Conservation (phyloP, 306 rosid genomes). For the Ziziphus jujuba region DNA sequence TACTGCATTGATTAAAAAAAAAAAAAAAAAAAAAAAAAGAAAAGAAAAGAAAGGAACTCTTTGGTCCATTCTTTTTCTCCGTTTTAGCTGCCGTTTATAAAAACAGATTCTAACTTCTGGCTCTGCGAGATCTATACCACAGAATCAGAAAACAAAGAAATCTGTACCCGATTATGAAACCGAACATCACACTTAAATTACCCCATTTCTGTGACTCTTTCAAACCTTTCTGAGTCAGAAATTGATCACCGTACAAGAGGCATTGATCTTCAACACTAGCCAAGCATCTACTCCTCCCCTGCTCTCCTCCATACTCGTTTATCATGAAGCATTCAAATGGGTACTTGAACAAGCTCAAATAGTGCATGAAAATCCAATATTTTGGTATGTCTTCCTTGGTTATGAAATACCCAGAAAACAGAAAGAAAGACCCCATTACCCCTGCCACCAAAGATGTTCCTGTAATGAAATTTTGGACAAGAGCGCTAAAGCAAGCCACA, state of each 20-base stretch:
- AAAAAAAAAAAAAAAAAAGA: not conserved
- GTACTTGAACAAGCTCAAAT: conserved; percentile 46
- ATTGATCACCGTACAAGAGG: conserved; percentile 24
- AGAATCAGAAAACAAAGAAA: conserved; percentile 38
- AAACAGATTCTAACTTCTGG: conserved; percentile 12
- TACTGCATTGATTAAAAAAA: not conserved
- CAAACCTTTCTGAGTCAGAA: conserved; percentile 33
- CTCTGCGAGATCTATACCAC: conserved; percentile 34
- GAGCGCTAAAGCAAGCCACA: conserved; percentile 35
- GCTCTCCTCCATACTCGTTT: conserved; percentile 39
- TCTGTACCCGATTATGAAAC: conserved; percentile 37
- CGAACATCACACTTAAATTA: conserved; percentile 36
- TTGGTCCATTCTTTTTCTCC: not conserved
- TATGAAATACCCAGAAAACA: conserved; percentile 52
- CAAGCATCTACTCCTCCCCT: conserved; percentile 28
- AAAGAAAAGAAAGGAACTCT: not conserved
- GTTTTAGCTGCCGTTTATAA: not conserved
- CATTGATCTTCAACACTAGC: conserved; percentile 26
- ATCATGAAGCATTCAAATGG: conserved; percentile 51
- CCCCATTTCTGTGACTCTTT: conserved; percentile 39
- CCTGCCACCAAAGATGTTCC: conserved; percentile 35
- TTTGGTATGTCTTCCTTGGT: conserved; percentile 37
- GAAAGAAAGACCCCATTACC: conserved; percentile 40
- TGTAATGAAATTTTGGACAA: conserved; percentile 37
- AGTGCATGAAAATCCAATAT: conserved; percentile 50